These are phyloP conservation scores for Phlyctochytrium bullatum DNA, from an alignment of 192 early-diverging fungal species.

Conservation along the genomic window DNA sequence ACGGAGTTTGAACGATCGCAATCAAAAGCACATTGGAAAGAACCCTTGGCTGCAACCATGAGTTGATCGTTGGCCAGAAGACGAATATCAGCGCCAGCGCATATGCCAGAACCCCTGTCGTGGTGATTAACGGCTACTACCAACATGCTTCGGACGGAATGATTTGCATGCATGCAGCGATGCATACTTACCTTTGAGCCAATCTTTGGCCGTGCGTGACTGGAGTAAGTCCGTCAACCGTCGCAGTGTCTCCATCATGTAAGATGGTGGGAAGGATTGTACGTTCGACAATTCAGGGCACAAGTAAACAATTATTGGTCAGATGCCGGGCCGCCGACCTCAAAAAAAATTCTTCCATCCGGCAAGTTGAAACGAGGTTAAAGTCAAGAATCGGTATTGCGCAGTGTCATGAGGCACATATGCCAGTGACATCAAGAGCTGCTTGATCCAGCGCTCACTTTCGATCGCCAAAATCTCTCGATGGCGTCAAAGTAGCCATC, in stretches of 20 bases:
- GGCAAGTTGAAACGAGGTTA: no score
- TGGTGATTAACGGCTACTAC: not conserved
- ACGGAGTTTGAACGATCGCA: conserved; percentile 17
- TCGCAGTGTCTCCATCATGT: no score
- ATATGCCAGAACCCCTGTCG: conserved; percentile 9
- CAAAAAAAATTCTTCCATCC: no score
- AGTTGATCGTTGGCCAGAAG: conserved; percentile 9
- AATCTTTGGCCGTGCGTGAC: not conserved
- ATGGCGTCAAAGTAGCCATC: conserved; percentile 81
- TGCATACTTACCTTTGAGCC: not conserved
- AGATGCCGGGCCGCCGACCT: no score
- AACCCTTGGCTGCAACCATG: conserved; percentile 6
- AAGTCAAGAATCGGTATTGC: no score
- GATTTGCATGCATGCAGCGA: not conserved
- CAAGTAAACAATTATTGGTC: no score
- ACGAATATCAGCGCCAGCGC: conserved; percentile 16
- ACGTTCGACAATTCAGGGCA: no score
- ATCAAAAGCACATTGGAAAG: conserved; percentile 17
- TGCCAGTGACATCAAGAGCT: no score
- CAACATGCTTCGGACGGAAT: not conserved
- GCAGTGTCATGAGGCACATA: no score
- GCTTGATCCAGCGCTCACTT: no score
- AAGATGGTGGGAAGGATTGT: no score
- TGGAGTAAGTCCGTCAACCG: not conserved
- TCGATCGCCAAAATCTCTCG: conserved; percentile 36